Conservation (phyloP, 352 stramenopile species). For the Globisporangium recalcitrans region DNA sequence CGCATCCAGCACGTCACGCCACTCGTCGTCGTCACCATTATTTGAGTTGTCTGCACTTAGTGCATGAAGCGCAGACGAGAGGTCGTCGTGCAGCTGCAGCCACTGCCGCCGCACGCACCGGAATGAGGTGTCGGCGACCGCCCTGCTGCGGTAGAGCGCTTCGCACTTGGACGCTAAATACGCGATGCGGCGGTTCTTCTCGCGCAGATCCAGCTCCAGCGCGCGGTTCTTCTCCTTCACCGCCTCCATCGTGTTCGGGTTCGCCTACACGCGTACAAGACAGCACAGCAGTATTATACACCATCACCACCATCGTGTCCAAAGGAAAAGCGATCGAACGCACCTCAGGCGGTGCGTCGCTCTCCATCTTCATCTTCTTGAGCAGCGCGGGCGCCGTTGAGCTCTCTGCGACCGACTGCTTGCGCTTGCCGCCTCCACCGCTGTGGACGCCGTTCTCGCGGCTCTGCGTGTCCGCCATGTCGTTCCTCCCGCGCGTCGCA, state of each 20-base stretch:
- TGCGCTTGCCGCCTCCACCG: conserved; percentile 4
- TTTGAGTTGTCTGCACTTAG: background rate
- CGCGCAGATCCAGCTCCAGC: conserved; percentile 64
- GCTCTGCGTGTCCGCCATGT: conserved; percentile 14
- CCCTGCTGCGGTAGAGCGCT: conserved; percentile 51
- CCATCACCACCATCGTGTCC: too few relatives aligned
- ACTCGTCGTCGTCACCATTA: conserved; percentile 26
- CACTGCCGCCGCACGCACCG: conserved; percentile 57
- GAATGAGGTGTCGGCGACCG: conserved; percentile 42
- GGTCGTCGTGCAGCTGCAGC: conserved; percentile 62
- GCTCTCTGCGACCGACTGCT: background rate
- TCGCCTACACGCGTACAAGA: conserved; percentile 27
- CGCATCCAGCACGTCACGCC: conserved; percentile 27
- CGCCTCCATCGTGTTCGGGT: conserved; percentile 70
- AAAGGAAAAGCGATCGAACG: background rate
- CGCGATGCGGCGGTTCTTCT: conserved; percentile 79
- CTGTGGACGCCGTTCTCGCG: conserved; percentile 8
- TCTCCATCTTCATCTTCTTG: conserved; percentile 72
- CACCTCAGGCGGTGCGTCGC: conserved; percentile 50
- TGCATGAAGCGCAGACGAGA: conserved; percentile 25
- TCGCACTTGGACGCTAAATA: conserved; percentile 68
- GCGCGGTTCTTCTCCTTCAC: conserved; percentile 72
- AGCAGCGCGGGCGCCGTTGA: conserved; percentile 6
- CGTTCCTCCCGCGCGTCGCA: background rate
- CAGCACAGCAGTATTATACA: background rate